Percentiles rank a stretch among this genome's conserved stretches.
phyloP scores from a whole-genome alignment of 2,329 filamentous ascomycete genomes.

The Pseudogymnoascus sp. region DNA sequence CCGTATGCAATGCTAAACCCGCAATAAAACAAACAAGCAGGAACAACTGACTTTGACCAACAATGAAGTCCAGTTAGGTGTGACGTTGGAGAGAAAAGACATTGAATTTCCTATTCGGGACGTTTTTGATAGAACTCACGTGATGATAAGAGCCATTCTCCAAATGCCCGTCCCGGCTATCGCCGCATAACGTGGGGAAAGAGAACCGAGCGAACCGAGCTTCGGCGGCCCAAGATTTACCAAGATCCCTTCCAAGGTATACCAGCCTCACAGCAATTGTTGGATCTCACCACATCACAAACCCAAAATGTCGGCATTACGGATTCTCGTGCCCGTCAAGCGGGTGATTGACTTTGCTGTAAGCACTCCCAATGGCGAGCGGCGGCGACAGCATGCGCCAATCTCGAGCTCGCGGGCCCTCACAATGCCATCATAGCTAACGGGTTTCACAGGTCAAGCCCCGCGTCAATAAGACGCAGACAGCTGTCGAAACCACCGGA shows the following conservation, averaged over 20 bases:
- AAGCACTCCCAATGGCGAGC: slow-evolving; percentile 30
- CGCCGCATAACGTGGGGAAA: slow-evolving; percentile 11
- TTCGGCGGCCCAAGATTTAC: slow-evolving; percentile 8
- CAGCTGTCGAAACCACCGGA: slow-evolving; percentile 81
- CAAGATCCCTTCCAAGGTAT: slow-evolving; percentile 4
- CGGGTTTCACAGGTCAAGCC: slow-evolving; percentile 51
- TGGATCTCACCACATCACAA: slow-evolving; percentile 13
- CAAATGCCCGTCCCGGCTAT: slow-evolving; percentile 4
- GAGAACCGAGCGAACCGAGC: slow-evolving; percentile 8
- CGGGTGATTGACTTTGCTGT: slow-evolving; percentile 84
- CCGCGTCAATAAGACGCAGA: slow-evolving; percentile 64
- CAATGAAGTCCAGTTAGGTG: background rate
- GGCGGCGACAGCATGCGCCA: background rate
- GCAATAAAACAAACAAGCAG: background rate
- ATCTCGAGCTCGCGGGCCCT: background rate
- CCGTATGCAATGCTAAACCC: too few relatives aligned
- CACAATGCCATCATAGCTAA: slow-evolving; percentile 1
- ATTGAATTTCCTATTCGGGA: slow-evolving; percentile 8
- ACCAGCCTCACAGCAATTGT: slow-evolving; percentile 20
- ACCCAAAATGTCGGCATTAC: slow-evolving; percentile 52
- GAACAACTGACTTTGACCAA: background rate
- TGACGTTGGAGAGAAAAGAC: background rate
- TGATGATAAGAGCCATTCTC: background rate
- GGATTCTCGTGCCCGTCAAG: slow-evolving; percentile 75
- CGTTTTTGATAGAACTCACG: background rate